Percentiles rank a stretch among this genome's conserved stretches.
phyloP scores from a whole-genome alignment of 2,329 filamentous ascomycete genomes.

The Xylaria sp. region DNA sequence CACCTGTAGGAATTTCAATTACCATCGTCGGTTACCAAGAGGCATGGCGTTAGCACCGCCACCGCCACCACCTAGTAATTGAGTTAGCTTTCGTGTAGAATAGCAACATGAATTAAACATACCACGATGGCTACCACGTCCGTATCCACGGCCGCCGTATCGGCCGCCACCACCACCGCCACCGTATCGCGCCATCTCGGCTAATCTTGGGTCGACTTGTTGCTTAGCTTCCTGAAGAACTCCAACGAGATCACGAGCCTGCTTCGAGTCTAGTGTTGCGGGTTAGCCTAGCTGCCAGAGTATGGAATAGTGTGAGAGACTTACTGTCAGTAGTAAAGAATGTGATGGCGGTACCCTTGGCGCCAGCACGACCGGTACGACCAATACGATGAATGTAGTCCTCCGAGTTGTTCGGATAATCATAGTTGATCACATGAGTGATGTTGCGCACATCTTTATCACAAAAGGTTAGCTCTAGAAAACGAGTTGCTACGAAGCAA shows the following conservation, averaged over 20 bases:
- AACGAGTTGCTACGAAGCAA: constrained; percentile 68
- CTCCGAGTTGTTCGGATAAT: constrained; percentile 99
- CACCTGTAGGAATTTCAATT: constrained; percentile 34
- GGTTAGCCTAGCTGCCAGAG: constrained; percentile 51
- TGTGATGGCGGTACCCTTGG: constrained; percentile 95
- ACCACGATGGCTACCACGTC: constrained; percentile 63
- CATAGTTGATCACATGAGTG: constrained; percentile 99
- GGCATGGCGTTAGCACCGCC: constrained; percentile 57
- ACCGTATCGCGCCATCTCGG: constrained; percentile 94
- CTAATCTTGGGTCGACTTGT: constrained; percentile 93
- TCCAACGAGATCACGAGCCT: constrained; percentile 94
- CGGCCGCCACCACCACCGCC: constrained; percentile 83
- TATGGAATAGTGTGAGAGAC: constrained; percentile 13
- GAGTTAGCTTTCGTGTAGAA: constrained; percentile 27
- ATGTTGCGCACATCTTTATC: constrained; percentile 99
- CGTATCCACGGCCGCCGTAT: constrained; percentile 75
- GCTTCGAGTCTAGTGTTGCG: constrained; percentile 77
- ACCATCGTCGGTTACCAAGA: constrained; percentile 52
- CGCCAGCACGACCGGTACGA: constrained; percentile 94
- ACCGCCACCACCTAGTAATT: constrained; percentile 53
- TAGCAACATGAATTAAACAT: constrained; percentile 30
- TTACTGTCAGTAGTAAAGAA: constrained; percentile 99
- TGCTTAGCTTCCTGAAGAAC: constrained; percentile 98
- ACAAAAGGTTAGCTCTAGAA: constrained; percentile 80
- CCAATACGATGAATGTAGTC: constrained; percentile 98